Base-by-base conservation (phyloP, 164 flowering plant genomes). In the Buxus sempervirens region DNA sequence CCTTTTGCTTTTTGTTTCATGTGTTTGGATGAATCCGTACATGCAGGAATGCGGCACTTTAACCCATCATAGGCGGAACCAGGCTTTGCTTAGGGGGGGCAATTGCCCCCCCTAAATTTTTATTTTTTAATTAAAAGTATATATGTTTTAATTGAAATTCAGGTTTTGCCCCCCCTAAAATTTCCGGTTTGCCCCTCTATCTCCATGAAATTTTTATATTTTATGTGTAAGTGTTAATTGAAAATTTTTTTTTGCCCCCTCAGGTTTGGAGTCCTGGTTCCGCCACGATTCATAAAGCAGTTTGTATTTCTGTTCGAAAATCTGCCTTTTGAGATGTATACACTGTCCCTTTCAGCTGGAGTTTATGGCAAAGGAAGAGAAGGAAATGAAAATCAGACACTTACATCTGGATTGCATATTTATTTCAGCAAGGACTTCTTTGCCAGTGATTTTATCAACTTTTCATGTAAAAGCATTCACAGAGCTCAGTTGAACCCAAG, bases 291-390 rank as follows among this genome's bases (percentile, higher is more conserved):
- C 51, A 15, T 45, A 45, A 10, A 45, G 12, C 2, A 45, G 18
- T 45, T 45, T 45, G 51, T 45, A 45, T 45, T 4, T 45, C 51
- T 45, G 16, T 10, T 0, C 27, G 28, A 25, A 58, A 63, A n/a
- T 23, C 12, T 36, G 23, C 13, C 9, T 38, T 64, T 51, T 18
- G 66, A 64, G 53, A 77, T 70, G 77, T 66, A 75, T 63, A 63
- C 75, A 20, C 28, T 60, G 22, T 71, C 75, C 20, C 57, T 74
- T 63, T 58, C 73, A 54, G 54, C 32, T 64, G 66, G 68, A 59
- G 45, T 66, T 51, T 51, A 64, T 36, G 71, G 48, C 15, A 66
- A 32, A 41, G 61, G 53, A 57, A 32, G 38, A 32, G 51, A 61
- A 36, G 63, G 70, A 67, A 20, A 22, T 19, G 58, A 45, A 56